Conservation (phyloP, 805 yeast species). For the Yarrowia sp. region DNA sequence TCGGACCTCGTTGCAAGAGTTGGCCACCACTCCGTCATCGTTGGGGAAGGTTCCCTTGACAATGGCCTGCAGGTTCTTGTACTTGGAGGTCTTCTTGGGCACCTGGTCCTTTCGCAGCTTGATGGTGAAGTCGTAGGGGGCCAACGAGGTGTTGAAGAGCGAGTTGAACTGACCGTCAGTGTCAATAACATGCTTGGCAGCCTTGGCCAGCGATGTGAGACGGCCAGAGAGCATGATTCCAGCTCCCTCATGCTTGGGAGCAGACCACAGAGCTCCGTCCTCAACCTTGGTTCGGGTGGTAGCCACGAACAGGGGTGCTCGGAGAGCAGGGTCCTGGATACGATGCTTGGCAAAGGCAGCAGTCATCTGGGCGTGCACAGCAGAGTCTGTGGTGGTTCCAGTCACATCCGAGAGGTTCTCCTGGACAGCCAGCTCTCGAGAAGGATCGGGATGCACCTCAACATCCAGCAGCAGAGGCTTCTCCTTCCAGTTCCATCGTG, state of each 20-base stretch:
- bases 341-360: conserved; percentile 66
- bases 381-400: conserved; percentile 48
- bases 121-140: conserved; percentile 80
- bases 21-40: conserved; percentile 40
- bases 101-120: conserved; percentile 48
- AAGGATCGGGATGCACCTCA: conserved; percentile 39
- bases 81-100: conserved; percentile 37
- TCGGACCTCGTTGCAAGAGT: conserved; percentile 58
- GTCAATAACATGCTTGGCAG: conserved; percentile 48
- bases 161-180: background rate
- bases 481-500: conserved; percentile 93
- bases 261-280: conserved; percentile 81
- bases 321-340: conserved; percentile 74
- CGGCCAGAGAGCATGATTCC: conserved; percentile 79
- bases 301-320: conserved; percentile 69
- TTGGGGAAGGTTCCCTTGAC: conserved; percentile 42
- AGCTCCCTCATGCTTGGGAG: conserved; percentile 45
- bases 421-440: conserved; percentile 13
- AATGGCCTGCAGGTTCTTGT: conserved; percentile 41
- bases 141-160: conserved; percentile 74
- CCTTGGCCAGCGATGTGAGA: conserved; percentile 80
- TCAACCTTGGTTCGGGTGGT: conserved; percentile 54
- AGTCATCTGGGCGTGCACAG: conserved; percentile 58
- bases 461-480: conserved; percentile 79
- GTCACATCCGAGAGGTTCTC: conserved; percentile 32